These are phyloP conservation scores for Verbena officinalis DNA, from an alignment of 257 asterid species.

Conservation along the genomic window DNA sequence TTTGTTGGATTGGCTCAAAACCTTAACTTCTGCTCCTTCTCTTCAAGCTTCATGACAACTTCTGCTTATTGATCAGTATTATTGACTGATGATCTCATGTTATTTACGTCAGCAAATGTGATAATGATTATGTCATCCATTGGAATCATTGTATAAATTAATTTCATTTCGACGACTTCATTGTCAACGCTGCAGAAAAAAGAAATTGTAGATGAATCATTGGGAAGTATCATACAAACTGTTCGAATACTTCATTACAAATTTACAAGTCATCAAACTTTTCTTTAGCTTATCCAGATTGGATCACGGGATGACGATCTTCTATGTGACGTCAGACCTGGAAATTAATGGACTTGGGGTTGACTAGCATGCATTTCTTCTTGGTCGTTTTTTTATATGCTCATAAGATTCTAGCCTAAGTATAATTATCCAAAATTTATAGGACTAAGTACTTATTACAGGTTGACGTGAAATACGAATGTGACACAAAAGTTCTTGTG, in stretches of 20 bases:
- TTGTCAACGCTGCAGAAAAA: background rate
- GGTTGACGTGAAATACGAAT: too few species aligned
- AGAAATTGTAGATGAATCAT: background rate
- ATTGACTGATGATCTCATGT: background rate
- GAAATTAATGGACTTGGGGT: too few species aligned
- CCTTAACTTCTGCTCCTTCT: constrained; percentile 33
- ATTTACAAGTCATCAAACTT: background rate
- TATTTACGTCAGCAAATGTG: background rate
- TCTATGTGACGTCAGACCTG: too few species aligned
- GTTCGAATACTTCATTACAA: background rate
- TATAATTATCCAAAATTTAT: too few species aligned
- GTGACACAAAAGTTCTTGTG: too few species aligned
- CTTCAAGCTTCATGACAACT: constrained; percentile 23
- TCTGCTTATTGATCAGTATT: background rate
- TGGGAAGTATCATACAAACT: background rate
- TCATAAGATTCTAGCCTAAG: too few species aligned
- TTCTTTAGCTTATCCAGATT: background rate
- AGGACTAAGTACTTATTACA: too few species aligned
- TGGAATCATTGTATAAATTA: background rate
- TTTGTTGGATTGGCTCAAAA: constrained; percentile 73
- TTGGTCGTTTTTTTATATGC: too few species aligned
- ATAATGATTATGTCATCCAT: background rate
- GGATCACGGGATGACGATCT: background rate
- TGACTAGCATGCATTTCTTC: too few species aligned
- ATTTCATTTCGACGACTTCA: background rate